Percentiles rank a stretch among this genome's conserved stretches.
Conservation (phyloP, 2,329 filamentous ascomycete species). For the Ceratocystis ficicola region DNA sequence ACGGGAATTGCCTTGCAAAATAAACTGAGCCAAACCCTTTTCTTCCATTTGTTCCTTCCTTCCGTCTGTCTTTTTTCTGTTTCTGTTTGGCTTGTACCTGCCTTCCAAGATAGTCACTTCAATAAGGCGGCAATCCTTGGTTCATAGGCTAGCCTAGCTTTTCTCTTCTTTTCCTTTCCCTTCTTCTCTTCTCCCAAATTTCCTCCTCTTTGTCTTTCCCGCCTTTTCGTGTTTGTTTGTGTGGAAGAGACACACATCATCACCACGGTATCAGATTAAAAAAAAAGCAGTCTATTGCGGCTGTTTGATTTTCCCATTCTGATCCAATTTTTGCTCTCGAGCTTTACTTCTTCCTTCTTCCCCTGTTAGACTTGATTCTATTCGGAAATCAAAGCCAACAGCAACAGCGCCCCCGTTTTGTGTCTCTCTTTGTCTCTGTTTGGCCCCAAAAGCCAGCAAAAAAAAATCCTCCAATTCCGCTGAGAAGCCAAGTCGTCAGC, state of each 20-base stretch:
- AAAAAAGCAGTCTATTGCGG: neutral
- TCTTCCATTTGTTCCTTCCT: constrained; percentile 16
- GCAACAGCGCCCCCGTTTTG: neutral
- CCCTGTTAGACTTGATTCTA: neutral
- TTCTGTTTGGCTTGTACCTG: neutral
- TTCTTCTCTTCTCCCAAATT: neutral
- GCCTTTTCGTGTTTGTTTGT: neutral
- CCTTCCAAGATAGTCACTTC: neutral
- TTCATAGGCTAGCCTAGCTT: neutral
- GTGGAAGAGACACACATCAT: neutral
- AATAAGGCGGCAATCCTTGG: too few relatives aligned
- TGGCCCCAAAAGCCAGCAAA: constrained; percentile 1
- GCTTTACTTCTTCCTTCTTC: neutral
- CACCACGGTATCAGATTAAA: neutral
- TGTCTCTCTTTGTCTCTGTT: neutral
- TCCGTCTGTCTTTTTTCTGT: constrained; percentile 2
- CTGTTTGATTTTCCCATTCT: neutral
- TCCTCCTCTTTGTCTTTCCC: constrained; percentile 1
- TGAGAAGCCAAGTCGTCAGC: neutral
- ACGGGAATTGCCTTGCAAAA: neutral
- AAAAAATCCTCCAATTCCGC: constrained; percentile 3
- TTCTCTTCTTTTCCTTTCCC: constrained; percentile 10
- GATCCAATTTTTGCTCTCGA: neutral
- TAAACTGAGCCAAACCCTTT: constrained; percentile 18
- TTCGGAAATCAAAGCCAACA: neutral